These are phyloP conservation scores for Suillus subaureus DNA, from an alignment of 768 basidiomycete species.

Conservation along the genomic window DNA sequence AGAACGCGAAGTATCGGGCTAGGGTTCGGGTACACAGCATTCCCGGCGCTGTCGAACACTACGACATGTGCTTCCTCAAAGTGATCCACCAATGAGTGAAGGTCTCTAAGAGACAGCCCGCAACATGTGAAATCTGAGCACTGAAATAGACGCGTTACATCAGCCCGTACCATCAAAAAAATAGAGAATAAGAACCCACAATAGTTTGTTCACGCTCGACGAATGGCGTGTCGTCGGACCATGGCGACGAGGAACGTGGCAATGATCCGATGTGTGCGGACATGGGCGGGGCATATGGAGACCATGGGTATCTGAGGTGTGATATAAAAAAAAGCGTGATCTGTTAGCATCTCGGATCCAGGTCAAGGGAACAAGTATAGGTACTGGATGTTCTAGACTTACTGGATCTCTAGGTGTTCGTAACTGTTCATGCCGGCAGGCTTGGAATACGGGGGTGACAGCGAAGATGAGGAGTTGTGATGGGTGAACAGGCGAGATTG, in stretches of 20 bases:
- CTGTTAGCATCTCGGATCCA: not conserved
- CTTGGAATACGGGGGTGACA: not conserved
- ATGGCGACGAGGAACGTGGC: slow-evolving; percentile 11
- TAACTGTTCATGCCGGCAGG: not conserved
- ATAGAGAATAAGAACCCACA: slow-evolving; percentile 9
- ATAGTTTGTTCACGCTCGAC: slow-evolving; percentile 23
- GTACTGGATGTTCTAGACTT: not conserved
- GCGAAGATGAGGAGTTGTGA: not conserved
- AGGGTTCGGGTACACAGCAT: slow-evolving; percentile 33
- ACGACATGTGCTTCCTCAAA: slow-evolving; percentile 47
- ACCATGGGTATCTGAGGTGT: slow-evolving; percentile 7
- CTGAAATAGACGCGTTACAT: slow-evolving; percentile 18
- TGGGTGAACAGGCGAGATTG: not conserved
- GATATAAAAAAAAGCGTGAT: not conserved
- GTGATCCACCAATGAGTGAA: slow-evolving; percentile 55
- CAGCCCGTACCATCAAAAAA: not conserved
- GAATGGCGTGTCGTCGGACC: slow-evolving; percentile 12
- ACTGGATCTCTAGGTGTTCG: slow-evolving; percentile 1
- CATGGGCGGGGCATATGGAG: slow-evolving; percentile 6
- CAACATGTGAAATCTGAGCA: slow-evolving; percentile 54
- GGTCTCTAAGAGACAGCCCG: slow-evolving; percentile 44
- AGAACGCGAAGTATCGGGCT: slow-evolving; percentile 3
- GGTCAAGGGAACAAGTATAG: not conserved
- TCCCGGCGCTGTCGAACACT: slow-evolving; percentile 31
- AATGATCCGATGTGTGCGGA: not conserved